Base-by-base conservation (phyloP, 768 basidiomycete species). In the Russula vinacea region DNA sequence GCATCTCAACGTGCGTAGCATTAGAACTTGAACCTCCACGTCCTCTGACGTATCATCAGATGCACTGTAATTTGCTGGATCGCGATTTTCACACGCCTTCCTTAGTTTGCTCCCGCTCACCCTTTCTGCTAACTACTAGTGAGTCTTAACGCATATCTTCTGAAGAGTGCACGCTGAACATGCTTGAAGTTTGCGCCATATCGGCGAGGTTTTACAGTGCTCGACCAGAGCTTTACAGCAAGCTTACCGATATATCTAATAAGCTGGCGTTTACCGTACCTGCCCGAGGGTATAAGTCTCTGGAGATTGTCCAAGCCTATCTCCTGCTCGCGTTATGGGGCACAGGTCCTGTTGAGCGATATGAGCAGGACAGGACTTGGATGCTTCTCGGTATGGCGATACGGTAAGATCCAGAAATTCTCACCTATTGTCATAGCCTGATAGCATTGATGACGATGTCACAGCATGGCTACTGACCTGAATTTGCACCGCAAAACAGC, bases 291-390 rank as follows among this genome's bases (percentile, higher is more conserved):
- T 94, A 92, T 79, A 96, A 96, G 75, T 90, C 88, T n/a, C 84
- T 94, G 50, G 93, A 94, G 76, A 93, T 96, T 65, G 92, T 95
- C 5, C 95, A 99, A 72, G 96, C 94, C 0, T 99, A 97, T 74
- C 78, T 98, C 22, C 79, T 99, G 10, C 85, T 98, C 58, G 81
- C 89, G 2, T 75, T 93, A 16, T 98, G 92, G 89, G 93, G 94
- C 7, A 88, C 92, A 69, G 94, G 94, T 24, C 94, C 95, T 5
- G 94, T 94, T 24, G 94, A 98, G 74, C 84, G 94, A 9, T 99
- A 93, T 71, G 96, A 99, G 73, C 93, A 96, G 70, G 96, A 99
- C 75, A 86, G 89, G 70, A 98, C 95, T 0, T 98, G 94, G 92
- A 73, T 93, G 68, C 77, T 91, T 17, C 76, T 98, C 29, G 94